Evolutionary conservation across 2,329 filamentous ascomycete species (phyloP).

Genomic region (Tolypocladium cylindrosporum): DNA sequence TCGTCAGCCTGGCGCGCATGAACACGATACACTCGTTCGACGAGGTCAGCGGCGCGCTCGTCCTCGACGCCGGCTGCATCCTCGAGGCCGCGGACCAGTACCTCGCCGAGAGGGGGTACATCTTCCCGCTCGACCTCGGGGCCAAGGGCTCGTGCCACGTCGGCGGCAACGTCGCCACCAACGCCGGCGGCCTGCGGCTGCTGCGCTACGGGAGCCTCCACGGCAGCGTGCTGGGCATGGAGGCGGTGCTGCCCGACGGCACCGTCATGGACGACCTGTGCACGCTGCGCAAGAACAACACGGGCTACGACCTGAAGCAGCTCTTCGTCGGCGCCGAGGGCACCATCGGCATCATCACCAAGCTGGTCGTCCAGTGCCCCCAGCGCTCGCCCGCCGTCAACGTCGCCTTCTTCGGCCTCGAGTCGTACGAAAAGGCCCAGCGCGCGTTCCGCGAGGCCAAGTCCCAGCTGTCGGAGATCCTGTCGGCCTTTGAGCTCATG

Average conservation of each 20-base stretch:
- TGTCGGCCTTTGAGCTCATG: constrained; percentile 98
- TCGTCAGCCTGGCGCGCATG: constrained; percentile 84
- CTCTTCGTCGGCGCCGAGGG: constrained; percentile 94
- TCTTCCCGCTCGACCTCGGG: constrained; percentile 95
- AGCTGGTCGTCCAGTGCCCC: constrained; percentile 79
- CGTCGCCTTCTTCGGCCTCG: constrained; percentile 86
- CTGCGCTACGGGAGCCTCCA: constrained; percentile 91
- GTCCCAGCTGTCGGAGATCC: constrained; percentile 80
- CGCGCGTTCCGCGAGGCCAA: constrained; percentile 83
- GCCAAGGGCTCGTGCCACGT: constrained; percentile 96
- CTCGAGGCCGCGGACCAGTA: constrained; percentile 82
- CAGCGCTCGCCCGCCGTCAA: constrained; percentile 82
- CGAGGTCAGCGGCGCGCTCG: constrained; percentile 80
- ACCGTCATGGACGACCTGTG: constrained; percentile 84
- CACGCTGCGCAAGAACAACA: constrained; percentile 94
- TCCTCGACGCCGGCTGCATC: constrained; percentile 84
- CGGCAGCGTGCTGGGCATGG: constrained; percentile 82
- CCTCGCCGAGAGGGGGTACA: constrained; percentile 70
- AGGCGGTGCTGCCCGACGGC: constrained; percentile 88
- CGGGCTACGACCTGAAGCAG: constrained; percentile 94
- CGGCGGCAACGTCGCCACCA: constrained; percentile 91
- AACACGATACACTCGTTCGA: constrained; percentile 88
- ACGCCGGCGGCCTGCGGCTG: constrained; percentile 83
- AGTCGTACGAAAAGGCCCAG: constrained; percentile 84
- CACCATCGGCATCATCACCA: constrained; percentile 90